Base-by-base conservation (phyloP, 257 asterid genomes). In the Petrea volubilis region DNA sequence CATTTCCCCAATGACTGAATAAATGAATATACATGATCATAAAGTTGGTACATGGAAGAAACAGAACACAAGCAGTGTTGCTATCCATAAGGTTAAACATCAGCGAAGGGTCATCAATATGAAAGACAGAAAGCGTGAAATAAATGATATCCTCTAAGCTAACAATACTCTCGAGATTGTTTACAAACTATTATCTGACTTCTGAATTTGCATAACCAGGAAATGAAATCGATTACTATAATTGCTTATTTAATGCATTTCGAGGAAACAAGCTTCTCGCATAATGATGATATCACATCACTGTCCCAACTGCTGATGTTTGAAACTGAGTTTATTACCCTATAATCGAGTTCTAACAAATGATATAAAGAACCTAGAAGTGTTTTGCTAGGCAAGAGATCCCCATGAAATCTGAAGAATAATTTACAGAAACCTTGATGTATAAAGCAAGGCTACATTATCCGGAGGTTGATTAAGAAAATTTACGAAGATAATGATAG, bases 61-160 rank as follows among this genome's bases (percentile, higher is more conserved):
- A 59, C 75, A 73, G 76, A 76, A 82, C 82, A 79, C 84, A 76
- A 79, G 84, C 84, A 70, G 87, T 76, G 78, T 79, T 78, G 78
- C 70, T 17, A 74, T 21, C 61, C 8, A 56, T 34, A n/a, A 31
- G 53, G 27, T 33, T 49, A 27, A 24, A 47, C n/a, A 47, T 50
- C 23, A 49, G 31, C 38, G 17, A 53, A 27, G 17, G 25, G 34
- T 60, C 44, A 34, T 68, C 40, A 38, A 68, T 17, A 36, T 17
- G 18, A 50, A 52, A 41, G 33, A 38, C 25, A 36, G 5, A 60
- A 17, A 38, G 57, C 8, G 61, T 33, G 51, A 21, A 60, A 34
- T 13, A 4, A 56, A 40, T 18, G 1, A 46, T 17, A 58, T 43
- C 6, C 11, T n/a, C 63, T 12, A 18, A 28, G 60, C 9, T 58